phyloP scores from a whole-genome alignment of 306 rosid genomes.

The Lagenaria siceraria region DNA sequence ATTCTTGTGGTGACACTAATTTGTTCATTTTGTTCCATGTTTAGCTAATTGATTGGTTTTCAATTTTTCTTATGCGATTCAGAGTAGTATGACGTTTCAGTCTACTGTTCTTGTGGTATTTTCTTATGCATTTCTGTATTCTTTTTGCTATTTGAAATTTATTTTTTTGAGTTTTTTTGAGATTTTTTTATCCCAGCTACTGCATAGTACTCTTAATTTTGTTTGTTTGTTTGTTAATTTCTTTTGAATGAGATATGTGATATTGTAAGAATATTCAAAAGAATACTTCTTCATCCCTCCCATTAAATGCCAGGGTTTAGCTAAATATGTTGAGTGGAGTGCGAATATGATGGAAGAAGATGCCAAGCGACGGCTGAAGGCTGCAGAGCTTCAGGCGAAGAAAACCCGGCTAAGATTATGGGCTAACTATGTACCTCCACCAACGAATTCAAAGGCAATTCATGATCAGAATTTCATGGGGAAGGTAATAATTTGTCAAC shows the following conservation, averaged over 20 bases:
- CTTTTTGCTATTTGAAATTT: neutral
- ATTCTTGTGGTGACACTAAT: neutral
- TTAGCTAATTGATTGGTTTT: neutral
- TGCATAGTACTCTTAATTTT: neutral
- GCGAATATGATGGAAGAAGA: constrained; percentile 98
- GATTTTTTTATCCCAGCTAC: neutral
- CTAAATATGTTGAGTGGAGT: constrained; percentile 96
- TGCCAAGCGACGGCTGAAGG: constrained; percentile 67
- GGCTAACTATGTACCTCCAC: constrained; percentile 87
- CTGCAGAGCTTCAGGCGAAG: constrained; percentile 85
- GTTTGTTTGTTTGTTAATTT: neutral
- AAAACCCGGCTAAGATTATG: constrained; percentile 63
- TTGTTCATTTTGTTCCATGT: neutral
- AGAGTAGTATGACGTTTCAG: neutral
- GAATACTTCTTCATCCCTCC: neutral
- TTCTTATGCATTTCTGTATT: neutral
- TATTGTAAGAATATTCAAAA: neutral
- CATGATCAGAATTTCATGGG: constrained; percentile 92
- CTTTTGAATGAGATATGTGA: neutral
- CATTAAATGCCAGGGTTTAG: constrained; percentile 43
- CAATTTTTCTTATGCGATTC: neutral
- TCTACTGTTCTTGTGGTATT: neutral
- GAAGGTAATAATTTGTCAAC: constrained; percentile 44
- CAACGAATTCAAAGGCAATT: constrained; percentile 90
- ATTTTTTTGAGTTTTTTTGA: neutral